phyloP scores from a whole-genome alignment of 2,329 filamentous ascomycete genomes.

The Aspergillus intermedius region DNA sequence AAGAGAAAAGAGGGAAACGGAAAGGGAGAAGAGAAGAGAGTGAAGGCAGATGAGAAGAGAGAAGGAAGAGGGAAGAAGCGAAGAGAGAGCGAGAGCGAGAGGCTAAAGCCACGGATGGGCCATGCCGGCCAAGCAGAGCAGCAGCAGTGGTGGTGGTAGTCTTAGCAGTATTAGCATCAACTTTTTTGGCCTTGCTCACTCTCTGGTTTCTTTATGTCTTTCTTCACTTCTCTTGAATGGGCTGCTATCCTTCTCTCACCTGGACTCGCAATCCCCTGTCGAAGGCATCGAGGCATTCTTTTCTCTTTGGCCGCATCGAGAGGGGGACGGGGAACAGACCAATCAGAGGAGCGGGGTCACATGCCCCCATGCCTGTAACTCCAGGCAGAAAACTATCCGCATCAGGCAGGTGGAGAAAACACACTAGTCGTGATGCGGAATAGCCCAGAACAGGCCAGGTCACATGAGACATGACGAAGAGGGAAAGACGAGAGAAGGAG shows the following conservation, averaged over 20 bases:
- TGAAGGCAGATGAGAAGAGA: conserved; percentile 7
- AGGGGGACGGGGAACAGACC: not conserved
- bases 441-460: not conserved
- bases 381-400: conserved; percentile 15
- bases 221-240: not conserved
- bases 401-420: not conserved
- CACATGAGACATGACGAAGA: not conserved
- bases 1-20: conserved; percentile 4
- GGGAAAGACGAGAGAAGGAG: not conserved
- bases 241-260: too few relatives aligned
- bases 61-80: conserved; percentile 3
- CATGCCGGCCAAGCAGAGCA: conserved; percentile 18
- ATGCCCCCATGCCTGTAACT: not conserved
- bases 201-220: not conserved
- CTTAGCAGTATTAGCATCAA: not conserved
- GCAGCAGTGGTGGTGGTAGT: conserved; percentile 6
- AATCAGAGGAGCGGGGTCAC: not conserved
- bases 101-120: conserved; percentile 19
- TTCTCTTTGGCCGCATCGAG: not conserved
- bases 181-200: not conserved
- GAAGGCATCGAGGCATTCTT: not conserved
- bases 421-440: not conserved
- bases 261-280: too few relatives aligned
- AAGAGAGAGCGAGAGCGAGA: conserved; percentile 7
- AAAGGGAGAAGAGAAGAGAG: conserved; percentile 5